Evolutionary conservation across 2,329 filamentous ascomycete species (phyloP).

Genomic region (Trichoderma citrinoviride): DNA sequence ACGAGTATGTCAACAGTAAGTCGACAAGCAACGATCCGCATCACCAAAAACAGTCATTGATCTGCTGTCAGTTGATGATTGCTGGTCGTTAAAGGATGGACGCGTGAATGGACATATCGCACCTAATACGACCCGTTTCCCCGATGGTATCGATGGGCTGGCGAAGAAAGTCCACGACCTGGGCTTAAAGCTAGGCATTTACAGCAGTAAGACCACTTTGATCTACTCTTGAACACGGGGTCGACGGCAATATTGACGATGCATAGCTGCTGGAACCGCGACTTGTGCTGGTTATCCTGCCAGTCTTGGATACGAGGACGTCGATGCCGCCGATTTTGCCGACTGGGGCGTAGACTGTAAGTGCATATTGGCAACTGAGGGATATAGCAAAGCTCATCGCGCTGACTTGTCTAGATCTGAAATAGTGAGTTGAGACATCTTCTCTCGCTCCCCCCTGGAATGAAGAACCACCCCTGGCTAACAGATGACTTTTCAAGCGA

Average conservation of each 20-base stretch:
- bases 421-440: constrained; percentile 12
- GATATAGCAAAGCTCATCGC: background rate
- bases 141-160: constrained; percentile 54
- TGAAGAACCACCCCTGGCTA: background rate
- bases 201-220: constrained; percentile 47
- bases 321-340: constrained; percentile 58
- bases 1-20: constrained; percentile 53
- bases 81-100: constrained; percentile 52
- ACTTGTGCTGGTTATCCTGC: constrained; percentile 39
- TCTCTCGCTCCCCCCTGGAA: no score
- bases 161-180: constrained; percentile 54
- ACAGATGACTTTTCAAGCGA: constrained; percentile 34
- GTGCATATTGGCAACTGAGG: constrained; percentile 21
- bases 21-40: background rate
- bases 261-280: constrained; percentile 23
- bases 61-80: constrained; percentile 52
- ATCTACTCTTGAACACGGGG: background rate
- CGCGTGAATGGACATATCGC: constrained; percentile 38
- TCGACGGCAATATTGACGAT: background rate
- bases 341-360: constrained; percentile 57
- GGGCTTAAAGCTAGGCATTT: constrained; percentile 63
- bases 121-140: constrained; percentile 52
- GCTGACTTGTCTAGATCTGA: constrained; percentile 22
- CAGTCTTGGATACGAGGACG: constrained; percentile 53
- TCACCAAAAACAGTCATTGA: background rate